Base-by-base conservation (phyloP, 176 grass and related monocot species). In the Miscanthus lutarioriparius region DNA sequence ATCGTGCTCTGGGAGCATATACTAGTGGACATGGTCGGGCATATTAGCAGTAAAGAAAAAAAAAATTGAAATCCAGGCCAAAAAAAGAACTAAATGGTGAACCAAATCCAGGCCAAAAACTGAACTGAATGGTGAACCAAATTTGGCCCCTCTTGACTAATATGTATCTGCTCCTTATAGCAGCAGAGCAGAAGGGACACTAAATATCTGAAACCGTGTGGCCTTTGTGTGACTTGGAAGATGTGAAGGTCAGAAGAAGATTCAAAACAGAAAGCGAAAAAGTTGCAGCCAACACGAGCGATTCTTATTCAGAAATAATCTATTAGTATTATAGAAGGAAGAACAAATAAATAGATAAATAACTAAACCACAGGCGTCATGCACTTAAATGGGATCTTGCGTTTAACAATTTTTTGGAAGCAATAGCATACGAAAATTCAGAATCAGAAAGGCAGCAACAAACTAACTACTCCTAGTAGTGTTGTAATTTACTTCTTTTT, bases 121-220 rank as follows among this genome's bases (percentile, higher is more conserved):
- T 13, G 4, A 86, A 87, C 39, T 20, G 23, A 81, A 81, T 62
- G 64, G 20, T 30, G 22, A 67, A 81, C 39, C 83, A 59, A 84
- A 80, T 74, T 80, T 44, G 78, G 48, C 48, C 80, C 49, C 51
- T 38, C 40, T 35, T 59, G n/a, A n/a, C n/a, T n/a, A n/a, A n/a
- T n/a, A n/a, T n/a, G n/a, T n/a, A n/a, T n/a, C n/a, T n/a, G n/a
- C n/a, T n/a, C n/a, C n/a, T n/a, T n/a, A n/a, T n/a, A n/a, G n/a
- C n/a, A n/a, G n/a, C n/a, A 28, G 38, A 38, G 83, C 53, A 54
- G 80, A 75, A 10, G 26, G 63, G 35, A 23, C 49, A 76, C 78
- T 58, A 82, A 86, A 90, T 86, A 90, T 83, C 84, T 79, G 15
- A 36, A n/a, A 32, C 48, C 36, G 20, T 74, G 32, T 30, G 86